Conservation (phyloP, 2,329 filamentous ascomycete species). For the Gaeumannomyces tritici region DNA sequence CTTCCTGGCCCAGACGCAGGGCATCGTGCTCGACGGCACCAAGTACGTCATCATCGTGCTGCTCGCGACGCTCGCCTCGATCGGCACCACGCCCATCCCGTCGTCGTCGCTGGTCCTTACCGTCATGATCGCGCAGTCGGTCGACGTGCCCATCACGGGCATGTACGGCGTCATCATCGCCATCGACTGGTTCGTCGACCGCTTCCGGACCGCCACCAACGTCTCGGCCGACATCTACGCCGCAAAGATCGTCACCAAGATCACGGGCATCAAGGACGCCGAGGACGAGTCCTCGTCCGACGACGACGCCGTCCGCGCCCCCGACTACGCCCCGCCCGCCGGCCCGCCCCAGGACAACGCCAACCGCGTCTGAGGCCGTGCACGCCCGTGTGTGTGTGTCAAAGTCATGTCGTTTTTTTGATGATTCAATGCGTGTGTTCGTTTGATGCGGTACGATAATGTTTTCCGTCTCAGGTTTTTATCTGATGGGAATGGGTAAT, state of each 20-base stretch:
- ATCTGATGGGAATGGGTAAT: no score
- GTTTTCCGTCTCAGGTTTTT: no score
- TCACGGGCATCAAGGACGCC: slow-evolving; percentile 24
- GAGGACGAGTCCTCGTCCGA: background rate
- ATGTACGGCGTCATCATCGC: slow-evolving; percentile 33
- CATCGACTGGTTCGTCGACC: slow-evolving; percentile 47
- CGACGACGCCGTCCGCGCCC: background rate
- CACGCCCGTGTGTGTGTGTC: no score
- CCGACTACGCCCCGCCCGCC: background rate
- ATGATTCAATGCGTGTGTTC: no score
- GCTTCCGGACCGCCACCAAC: slow-evolving; percentile 41
- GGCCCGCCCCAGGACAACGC: background rate
- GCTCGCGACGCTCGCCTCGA: slow-evolving; percentile 39
- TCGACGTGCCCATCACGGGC: slow-evolving; percentile 29
- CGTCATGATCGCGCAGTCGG: slow-evolving; percentile 37
- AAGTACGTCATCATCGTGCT: slow-evolving; percentile 40
- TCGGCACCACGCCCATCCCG: slow-evolving; percentile 44
- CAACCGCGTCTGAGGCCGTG: background rate
- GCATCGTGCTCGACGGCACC: slow-evolving; percentile 27
- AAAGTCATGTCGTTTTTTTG: no score
- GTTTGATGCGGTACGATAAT: no score
- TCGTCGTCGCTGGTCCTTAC: slow-evolving; percentile 40
- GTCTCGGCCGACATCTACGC: slow-evolving; percentile 41
- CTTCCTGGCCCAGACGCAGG: slow-evolving; percentile 41
- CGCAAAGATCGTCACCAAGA: slow-evolving; percentile 25